Conservation (phyloP, 83 land plant species). For the Thuja plicata region DNA sequence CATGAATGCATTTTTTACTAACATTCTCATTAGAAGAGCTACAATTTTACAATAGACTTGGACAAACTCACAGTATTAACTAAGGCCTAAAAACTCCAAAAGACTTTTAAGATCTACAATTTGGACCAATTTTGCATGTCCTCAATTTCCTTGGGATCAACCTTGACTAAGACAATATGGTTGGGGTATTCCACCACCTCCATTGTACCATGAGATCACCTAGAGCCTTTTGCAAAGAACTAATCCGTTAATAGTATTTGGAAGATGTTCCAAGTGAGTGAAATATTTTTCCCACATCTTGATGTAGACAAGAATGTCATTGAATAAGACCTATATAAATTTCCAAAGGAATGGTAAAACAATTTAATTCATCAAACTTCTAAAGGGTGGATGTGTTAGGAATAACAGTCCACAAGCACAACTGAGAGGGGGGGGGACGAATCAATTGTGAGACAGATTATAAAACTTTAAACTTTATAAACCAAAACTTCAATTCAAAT, state of each 20-base stretch:
- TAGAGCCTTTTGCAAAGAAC: neutral
- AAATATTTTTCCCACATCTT: neutral
- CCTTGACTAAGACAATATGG: neutral
- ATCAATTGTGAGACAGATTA: no score
- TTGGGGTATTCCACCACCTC: neutral
- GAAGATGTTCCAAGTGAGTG: neutral
- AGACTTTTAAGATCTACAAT: neutral
- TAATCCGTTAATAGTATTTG: neutral
- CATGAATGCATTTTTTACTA: neutral
- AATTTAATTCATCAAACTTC: neutral
- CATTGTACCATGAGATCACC: neutral
- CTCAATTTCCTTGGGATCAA: neutral
- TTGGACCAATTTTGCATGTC: neutral
- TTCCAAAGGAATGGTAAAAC: neutral
- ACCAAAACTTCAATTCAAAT: no score
- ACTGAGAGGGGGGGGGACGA: no score
- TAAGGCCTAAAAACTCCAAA: neutral
- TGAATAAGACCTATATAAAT: neutral
- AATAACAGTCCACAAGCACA: no score
- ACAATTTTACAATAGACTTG: no score
- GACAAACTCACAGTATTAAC: neutral
- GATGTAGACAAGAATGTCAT: neutral
- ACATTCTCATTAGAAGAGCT: neutral
- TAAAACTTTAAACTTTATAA: no score
- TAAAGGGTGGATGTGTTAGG: no score